phyloP scores from a whole-genome alignment of 1,284 basidiomycete genomes.

The Ceratobasidium sp. region DNA sequence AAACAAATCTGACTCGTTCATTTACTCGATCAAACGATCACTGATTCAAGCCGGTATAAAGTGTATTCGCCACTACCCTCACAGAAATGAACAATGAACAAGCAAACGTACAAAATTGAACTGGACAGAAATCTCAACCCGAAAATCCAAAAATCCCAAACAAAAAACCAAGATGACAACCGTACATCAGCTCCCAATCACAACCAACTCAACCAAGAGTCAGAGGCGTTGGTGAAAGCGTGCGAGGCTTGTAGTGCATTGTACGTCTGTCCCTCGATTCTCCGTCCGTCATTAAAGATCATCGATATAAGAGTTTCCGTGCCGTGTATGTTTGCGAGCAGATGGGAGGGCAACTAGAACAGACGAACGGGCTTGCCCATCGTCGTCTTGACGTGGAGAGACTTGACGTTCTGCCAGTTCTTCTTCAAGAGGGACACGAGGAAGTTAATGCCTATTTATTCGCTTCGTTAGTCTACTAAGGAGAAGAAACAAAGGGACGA shows the following conservation, averaged over 20 bases:
- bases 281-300: background rate
- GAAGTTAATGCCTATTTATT: slow-evolving; percentile 92
- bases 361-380: slow-evolving; percentile 99
- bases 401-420: slow-evolving; percentile 99
- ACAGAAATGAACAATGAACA: slow-evolving; percentile 14
- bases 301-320: background rate
- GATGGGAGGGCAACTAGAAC: slow-evolving; percentile 67
- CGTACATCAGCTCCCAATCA: slow-evolving; percentile 86
- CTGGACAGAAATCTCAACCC: background rate
- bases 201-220: slow-evolving; percentile 67
- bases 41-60: slow-evolving; percentile 6
- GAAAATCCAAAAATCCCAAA: background rate
- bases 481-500: slow-evolving; percentile 4
- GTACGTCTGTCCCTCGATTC: slow-evolving; percentile 49
- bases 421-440: slow-evolving; percentile 99
- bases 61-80: slow-evolving; percentile 36
- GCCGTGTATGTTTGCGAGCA: slow-evolving; percentile 6
- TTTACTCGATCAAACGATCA: background rate
- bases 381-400: slow-evolving; percentile 97
- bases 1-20: background rate
- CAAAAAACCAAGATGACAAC: slow-evolving; percentile 16
- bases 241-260: slow-evolving; percentile 92
- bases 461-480: background rate
- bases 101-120: background rate
- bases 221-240: slow-evolving; percentile 84